Base-by-base conservation (phyloP, 352 stramenopile genomes). In the Thalassiosira delicatula region DNA sequence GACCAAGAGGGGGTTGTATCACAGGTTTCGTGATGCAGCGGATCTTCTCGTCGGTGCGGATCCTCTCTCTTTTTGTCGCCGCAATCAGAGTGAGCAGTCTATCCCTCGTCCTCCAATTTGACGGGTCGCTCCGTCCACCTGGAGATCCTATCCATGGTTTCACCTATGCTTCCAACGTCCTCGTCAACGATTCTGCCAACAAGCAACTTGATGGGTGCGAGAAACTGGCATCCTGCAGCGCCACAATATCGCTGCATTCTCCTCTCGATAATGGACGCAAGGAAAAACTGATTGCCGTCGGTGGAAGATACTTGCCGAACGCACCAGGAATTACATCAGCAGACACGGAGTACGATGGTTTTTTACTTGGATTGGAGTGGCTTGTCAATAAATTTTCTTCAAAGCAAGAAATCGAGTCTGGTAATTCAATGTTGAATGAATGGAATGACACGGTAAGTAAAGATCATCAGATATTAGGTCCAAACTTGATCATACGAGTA, bases 291-390 rank as follows among this genome's bases (percentile, higher is more conserved):
- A 40, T 71, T 74, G 42, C 68, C n/a, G 49, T 91, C 21, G 85
- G 83, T 68, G 79, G 79, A 12, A 71, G 70, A 44, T 60, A 60
- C 23, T 51, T 91, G 23, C 42, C 70, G 1, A 46, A 79, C 30
- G 23, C 53, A 27, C 65, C 53, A 33, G 73, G 72, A 40, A 81
- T 83, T 12, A 87, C 78, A 37, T 91, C 86, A n/a, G 76, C 83
- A 53, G 80, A 91, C 70, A 78, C 73, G 8, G 86, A 93, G 65
- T 92, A 92, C 57, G 79, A 91, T 81, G 88, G 84, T 12, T 56
- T 92, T 1, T 59, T 93, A 37, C 66, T 92, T 11, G 88, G 88
- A 54, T 76, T 93, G 33, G 72, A 85, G 14, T 77, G 57, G 32
- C 29, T 80, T 19, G 40, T 29, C 19, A 8, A 17, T 49, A 17